Conservation (phyloP, 2,329 filamentous ascomycete species). For the Phyllosticta capitalensis region DNA sequence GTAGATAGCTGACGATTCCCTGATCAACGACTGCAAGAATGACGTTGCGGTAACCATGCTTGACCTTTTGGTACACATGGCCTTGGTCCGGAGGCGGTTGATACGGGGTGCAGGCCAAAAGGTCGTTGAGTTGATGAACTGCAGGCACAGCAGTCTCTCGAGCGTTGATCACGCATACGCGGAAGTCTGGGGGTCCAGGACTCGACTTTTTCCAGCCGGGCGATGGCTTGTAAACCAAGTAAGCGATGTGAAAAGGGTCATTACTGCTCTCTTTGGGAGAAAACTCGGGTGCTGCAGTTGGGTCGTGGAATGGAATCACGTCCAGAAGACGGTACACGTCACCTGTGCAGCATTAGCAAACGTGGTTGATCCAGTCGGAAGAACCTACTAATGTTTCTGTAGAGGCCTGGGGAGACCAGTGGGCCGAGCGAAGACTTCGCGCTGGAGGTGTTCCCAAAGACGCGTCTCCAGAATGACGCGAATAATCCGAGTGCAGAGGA, state of each 20-base stretch:
- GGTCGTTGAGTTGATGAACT: slow-evolving; percentile 56
- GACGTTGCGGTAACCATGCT: slow-evolving; percentile 75
- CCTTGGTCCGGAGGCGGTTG: slow-evolving; percentile 48
- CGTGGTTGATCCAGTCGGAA: slow-evolving; percentile 31
- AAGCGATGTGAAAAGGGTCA: slow-evolving; percentile 62
- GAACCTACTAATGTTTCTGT: slow-evolving; percentile 41
- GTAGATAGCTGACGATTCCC: slow-evolving; percentile 79
- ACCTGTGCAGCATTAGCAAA: slow-evolving; percentile 14
- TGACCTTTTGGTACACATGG: slow-evolving; percentile 64
- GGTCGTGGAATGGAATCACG: slow-evolving; percentile 63
- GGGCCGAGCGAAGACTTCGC: slow-evolving; percentile 28
- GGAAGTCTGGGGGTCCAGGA: slow-evolving; percentile 72
- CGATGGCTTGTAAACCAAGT: slow-evolving; percentile 71
- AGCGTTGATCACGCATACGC: slow-evolving; percentile 72
- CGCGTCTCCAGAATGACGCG: not conserved
- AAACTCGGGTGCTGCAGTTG: slow-evolving; percentile 27
- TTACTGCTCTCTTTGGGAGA: slow-evolving; percentile 15
- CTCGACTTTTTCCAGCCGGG: slow-evolving; percentile 53
- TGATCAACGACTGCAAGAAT: slow-evolving; percentile 82
- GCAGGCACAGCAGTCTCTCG: slow-evolving; percentile 63
- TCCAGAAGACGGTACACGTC: slow-evolving; percentile 69
- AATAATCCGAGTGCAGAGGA: not conserved
- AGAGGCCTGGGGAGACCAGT: slow-evolving; percentile 43
- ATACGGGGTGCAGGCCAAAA: slow-evolving; percentile 66
- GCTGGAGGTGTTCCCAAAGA: not conserved